These are phyloP conservation scores for Cyanodermella asteris DNA, from an alignment of 2,329 filamentous ascomycete genomes.

Conservation along the genomic window DNA sequence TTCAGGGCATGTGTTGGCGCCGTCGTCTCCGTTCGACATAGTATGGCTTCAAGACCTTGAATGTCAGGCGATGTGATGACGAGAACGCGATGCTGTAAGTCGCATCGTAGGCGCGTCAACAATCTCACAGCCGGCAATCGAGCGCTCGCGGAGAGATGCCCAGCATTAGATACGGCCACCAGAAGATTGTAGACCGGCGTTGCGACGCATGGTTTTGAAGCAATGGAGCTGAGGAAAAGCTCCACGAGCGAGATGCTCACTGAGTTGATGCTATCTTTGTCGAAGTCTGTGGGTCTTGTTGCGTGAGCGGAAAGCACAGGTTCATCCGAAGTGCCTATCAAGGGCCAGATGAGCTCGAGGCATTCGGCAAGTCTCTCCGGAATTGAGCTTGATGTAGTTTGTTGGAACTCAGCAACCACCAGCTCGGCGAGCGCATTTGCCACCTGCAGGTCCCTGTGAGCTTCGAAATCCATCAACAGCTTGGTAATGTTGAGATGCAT, in stretches of 20 bases:
- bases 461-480: too few relatives aligned
- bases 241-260: too few relatives aligned
- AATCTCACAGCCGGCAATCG: conserved; percentile 56
- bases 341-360: too few relatives aligned
- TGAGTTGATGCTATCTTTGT: conserved; percentile 47
- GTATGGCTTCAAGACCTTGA: conserved; percentile 45
- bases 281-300: conserved; percentile 15
- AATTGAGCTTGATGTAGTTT: too few relatives aligned
- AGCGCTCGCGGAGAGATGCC: conserved; percentile 41
- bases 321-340: too few relatives aligned
- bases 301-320: too few relatives aligned
- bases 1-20: conserved; percentile 23
- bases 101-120: conserved; percentile 62
- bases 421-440: too few relatives aligned
- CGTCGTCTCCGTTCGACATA: conserved; percentile 41
- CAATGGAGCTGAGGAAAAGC: conserved; percentile 56
- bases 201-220: conserved; percentile 42
- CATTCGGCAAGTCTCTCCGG: too few relatives aligned
- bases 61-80: conserved; percentile 50
- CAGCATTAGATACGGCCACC: conserved; percentile 39
- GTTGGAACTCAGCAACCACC: too few relatives aligned
- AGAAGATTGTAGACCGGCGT: conserved; percentile 39
- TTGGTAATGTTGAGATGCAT: too few relatives aligned
- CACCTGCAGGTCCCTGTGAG: too few relatives aligned
- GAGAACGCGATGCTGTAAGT: conserved; percentile 57